Base-by-base conservation (phyloP, 768 basidiomycete genomes). In the Amylocystis lapponica region DNA sequence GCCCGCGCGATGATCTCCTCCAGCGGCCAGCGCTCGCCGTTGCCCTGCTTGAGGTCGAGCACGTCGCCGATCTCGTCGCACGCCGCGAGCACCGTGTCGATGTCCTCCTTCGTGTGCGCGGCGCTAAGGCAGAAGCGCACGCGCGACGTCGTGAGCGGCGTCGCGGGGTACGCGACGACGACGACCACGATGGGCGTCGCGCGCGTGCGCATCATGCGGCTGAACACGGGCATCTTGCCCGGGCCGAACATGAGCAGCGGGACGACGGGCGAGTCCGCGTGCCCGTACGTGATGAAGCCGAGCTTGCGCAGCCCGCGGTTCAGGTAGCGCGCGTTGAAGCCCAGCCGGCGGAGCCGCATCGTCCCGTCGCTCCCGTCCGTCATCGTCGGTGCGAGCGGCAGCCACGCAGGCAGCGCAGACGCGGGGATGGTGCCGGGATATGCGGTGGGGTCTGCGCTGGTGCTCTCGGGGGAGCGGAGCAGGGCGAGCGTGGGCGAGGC, bases 281-380 rank as follows among this genome's bases (percentile, higher is more conserved):
- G 82, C 0, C 95, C 95, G 56, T 93, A 96, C 5, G 88, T 89
- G 69, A 99, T 95, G 73, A 99, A 99, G 0, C 96, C 96, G 26
- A 99, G 79, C 57, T 90, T 94, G 54, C 76, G 71, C 43, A 99
- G 74, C 1, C 82, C 95, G 5, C 75, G 75, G 50, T 86, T 83
- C 37, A 99, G 82, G 67, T 98, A 99, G 17, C 92, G 80, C 14
- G 87, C 75, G 70, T 98, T 98, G 75, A 99, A 99, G 1, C 94
- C 92, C 29, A 99, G 74, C 17, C 96, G 79, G 29, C 82, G 80
- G 5, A 98, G 72, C 21, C 96, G 83, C 51, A 78, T 75, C 26
- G 72, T 68, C 11, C 96, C 95, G 66, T 98, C 94, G 0, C 73
- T 66, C 25, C 96, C 95, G 22, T 92, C 87, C 19, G 83, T 71